Evolutionary conservation across 2,329 filamentous ascomycete genomes (phyloP), one percentile per base, ranked within the genome.

Genomic region (Colletotrichum noveboracense): DNA sequence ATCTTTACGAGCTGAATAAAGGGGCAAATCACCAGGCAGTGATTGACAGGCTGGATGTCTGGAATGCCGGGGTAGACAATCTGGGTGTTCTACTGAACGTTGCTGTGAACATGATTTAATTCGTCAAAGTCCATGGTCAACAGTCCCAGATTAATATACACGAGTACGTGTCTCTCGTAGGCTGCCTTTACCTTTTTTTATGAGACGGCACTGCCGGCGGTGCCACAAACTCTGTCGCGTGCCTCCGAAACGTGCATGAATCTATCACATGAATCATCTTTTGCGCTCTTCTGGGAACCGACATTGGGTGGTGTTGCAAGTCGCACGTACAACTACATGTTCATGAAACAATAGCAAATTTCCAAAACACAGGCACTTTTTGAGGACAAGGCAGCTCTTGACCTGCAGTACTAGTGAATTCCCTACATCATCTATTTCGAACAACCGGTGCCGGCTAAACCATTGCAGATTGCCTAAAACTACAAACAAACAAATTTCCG

Each of bases 41-140:
- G 7, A 28, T 38, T 7, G 43, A 64, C 16, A 71, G 26, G 21
- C 75, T 77, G 4, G 60, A 75, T 16, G 30, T 12, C 2, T 77
- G 75, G 75, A 77, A 75, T 34, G 73, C 75, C n/a, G 67, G 65
- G 32, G 62, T 48, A 8, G 75, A 75, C 38, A 75, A 71, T n/a
- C n/a, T 75, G 5, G 71, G 72, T 7, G 14, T 71, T 13, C 48
- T 77, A 14, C 55, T 75, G 28, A 77, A 75, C 9, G 7, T 71
- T 6, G 71, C 36, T n/a, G 58, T 43, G 7, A 65, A 34, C 7
- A 55, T 70, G 58, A 28, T 69, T 36, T 74, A 58, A 18, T 65
- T 3, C 10, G 16, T 5, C 4, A 21, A 21, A 48, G 9, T 48
- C 10, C 43, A 13, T 21, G 18, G 3, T 12, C 9, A 48, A 48